Evolutionary conservation across 2,329 filamentous ascomycete species (phyloP).

Genomic region (Fusarium lyarnte): DNA sequence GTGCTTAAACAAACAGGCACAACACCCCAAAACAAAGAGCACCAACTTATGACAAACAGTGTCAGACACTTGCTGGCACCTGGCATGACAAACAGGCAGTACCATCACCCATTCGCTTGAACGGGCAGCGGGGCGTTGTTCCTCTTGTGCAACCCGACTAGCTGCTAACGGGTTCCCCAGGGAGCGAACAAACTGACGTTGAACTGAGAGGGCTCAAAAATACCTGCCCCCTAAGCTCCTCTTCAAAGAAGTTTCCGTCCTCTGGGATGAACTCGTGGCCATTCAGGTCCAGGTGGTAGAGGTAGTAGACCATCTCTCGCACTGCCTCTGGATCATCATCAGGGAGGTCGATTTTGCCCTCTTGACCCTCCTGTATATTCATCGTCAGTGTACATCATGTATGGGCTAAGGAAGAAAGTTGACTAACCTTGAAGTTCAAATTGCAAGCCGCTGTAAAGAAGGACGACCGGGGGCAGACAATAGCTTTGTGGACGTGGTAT

Average conservation of each 20-base stretch:
- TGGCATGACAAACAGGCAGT: accelerated
- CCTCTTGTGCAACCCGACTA: too few relatives aligned
- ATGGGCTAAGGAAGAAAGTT: too few relatives aligned
- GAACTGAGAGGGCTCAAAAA: too few relatives aligned
- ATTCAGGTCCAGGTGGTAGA: conserved; percentile 2
- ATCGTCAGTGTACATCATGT: background rate
- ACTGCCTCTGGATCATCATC: conserved; percentile 8
- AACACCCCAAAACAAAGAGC: background rate
- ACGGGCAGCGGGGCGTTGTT: too few relatives aligned
- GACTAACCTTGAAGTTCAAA: background rate
- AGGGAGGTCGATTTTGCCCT: background rate
- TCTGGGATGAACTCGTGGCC: background rate
- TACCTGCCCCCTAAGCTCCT: too few relatives aligned
- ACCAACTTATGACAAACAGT: accelerated
- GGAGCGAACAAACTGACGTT: too few relatives aligned
- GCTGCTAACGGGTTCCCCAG: too few relatives aligned
- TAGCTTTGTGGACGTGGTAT: background rate
- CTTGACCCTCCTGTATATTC: background rate
- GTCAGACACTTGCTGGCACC: accelerated
- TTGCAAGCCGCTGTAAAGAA: background rate
- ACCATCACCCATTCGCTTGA: background rate
- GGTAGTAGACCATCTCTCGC: conserved; percentile 1
- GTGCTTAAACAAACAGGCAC: accelerated
- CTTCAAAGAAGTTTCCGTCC: background rate
- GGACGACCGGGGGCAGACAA: background rate